These are phyloP conservation scores for Tubosaeta sp. DNA, from an alignment of 768 basidiomycete species.

Conservation along the genomic window DNA sequence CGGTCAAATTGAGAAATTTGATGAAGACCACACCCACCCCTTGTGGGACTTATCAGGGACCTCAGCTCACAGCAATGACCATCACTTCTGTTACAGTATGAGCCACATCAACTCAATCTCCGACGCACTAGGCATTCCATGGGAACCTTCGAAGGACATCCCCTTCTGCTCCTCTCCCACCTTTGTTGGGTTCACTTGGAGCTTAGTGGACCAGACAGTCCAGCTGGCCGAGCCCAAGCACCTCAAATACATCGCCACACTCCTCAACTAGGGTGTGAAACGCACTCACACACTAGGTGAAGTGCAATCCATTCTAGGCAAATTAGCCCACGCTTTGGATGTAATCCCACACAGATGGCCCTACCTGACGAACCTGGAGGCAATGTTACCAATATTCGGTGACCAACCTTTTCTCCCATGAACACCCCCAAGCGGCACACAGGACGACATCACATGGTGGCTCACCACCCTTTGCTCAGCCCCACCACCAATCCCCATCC, in stretches of 20 bases:
- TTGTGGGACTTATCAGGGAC: no score
- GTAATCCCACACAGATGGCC: neutral
- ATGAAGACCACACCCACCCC: neutral
- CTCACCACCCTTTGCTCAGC: neutral
- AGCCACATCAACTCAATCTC: neutral
- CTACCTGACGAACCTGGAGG: neutral
- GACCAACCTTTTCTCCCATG: neutral
- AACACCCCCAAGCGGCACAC: neutral
- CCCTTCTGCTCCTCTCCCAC: neutral
- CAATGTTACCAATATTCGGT: neutral
- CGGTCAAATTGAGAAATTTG: neutral
- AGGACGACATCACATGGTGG: constrained; percentile 1
- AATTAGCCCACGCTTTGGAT: neutral
- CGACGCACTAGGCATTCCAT: neutral
- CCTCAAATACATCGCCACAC: no score
- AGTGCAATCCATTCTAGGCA: neutral
- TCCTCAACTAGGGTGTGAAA: no score
- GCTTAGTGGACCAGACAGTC: neutral
- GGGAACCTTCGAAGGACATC: neutral
- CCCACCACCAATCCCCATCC: neutral
- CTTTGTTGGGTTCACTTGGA: neutral
- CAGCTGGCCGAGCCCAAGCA: neutral
- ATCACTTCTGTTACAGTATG: no score
- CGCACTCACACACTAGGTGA: neutral
- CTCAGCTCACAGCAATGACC: no score